Evolutionary conservation across 495 filamentous ascomycete species (phyloP).

Genomic region (Alectoria sarmentosa): DNA sequence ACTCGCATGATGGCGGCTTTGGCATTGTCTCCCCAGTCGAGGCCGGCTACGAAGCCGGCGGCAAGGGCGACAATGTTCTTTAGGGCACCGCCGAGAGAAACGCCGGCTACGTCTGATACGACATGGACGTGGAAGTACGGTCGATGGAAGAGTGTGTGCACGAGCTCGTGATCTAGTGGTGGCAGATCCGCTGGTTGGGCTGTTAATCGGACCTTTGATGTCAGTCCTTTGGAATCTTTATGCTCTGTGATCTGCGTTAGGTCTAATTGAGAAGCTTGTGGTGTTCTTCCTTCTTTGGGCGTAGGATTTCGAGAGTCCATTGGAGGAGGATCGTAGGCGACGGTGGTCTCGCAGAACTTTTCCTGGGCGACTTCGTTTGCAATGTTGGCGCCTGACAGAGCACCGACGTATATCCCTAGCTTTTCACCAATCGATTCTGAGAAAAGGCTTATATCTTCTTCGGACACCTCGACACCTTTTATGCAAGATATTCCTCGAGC

Average conservation of each 20-base stretch:
- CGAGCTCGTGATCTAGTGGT: conserved; percentile 66
- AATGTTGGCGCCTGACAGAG: conserved; percentile 94
- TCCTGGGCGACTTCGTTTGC: conserved; percentile 90
- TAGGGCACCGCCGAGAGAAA: conserved; percentile 88
- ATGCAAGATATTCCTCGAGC: conserved; percentile 95
- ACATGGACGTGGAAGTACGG: conserved; percentile 97
- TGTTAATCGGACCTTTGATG: conserved; percentile 57
- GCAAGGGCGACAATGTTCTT: conserved; percentile 97
- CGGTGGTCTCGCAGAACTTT: conserved; percentile 93
- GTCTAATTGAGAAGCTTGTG: conserved; percentile 47
- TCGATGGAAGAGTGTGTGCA: conserved; percentile 85
- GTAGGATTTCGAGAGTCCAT: conserved; percentile 68
- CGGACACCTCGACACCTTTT: conserved; percentile 90
- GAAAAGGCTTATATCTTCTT: conserved; percentile 76
- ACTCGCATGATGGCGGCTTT: conserved; percentile 97
- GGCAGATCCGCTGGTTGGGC: conserved; percentile 74
- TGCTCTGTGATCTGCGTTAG: conserved; percentile 55
- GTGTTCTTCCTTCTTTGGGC: conserved; percentile 50
- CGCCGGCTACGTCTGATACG: conserved; percentile 87
- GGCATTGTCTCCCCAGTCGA: conserved; percentile 96
- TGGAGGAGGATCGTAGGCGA: conserved; percentile 91
- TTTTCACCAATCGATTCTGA: conserved; percentile 88
- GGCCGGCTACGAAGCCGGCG: conserved; percentile 89
- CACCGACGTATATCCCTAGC: conserved; percentile 94
- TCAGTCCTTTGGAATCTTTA: conserved; percentile 54